A percentile compares a stretch with the other conserved stretches of the same genome.
These are phyloP conservation scores for Leishmania major DNA, from an alignment of 208 protist genomes.

Conservation along the genomic window DNA sequence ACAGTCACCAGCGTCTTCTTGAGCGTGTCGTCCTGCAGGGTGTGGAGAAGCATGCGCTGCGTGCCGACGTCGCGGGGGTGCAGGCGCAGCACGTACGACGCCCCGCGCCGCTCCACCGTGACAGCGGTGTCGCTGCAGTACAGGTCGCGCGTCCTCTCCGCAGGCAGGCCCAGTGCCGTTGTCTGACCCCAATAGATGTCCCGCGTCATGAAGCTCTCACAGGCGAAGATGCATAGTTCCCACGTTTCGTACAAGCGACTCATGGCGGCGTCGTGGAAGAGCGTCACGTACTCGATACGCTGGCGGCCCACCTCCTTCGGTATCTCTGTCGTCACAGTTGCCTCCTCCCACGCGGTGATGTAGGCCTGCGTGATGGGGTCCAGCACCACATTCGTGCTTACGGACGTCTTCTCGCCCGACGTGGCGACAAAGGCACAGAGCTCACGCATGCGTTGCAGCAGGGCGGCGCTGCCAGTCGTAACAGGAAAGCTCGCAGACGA, in stretches of 20 bases:
- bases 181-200: slow-evolving; percentile 87
- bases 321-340: slow-evolving; percentile 57
- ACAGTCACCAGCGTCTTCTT: slow-evolving; percentile 80
- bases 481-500: slow-evolving; percentile 59
- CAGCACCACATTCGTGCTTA: slow-evolving; percentile 69
- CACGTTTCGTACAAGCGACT: slow-evolving; percentile 83
- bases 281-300: slow-evolving; percentile 80
- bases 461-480: slow-evolving; percentile 29
- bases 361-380: slow-evolving; percentile 87
- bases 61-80: slow-evolving; percentile 69
- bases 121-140: slow-evolving; percentile 78
- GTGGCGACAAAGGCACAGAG: slow-evolving; percentile 62
- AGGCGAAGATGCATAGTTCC: slow-evolving; percentile 87
- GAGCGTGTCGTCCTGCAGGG: slow-evolving; percentile 48
- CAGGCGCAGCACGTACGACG: slow-evolving; percentile 75
- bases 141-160: slow-evolving; percentile 62
- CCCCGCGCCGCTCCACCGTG: slow-evolving; percentile 39
- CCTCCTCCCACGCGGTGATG: slow-evolving; percentile 87
- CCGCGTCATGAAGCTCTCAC: slow-evolving; percentile 64
- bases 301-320: slow-evolving; percentile 45
- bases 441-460: slow-evolving; percentile 72
- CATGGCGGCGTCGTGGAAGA: slow-evolving; percentile 76
- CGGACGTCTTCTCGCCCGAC: slow-evolving; percentile 47
- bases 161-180: slow-evolving; percentile 67
- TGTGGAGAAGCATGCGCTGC: slow-evolving; percentile 73